Evolutionary conservation across 805 yeast species (phyloP), one percentile per base, ranked within the genome.

Genomic region (Nakazawaea populi): DNA sequence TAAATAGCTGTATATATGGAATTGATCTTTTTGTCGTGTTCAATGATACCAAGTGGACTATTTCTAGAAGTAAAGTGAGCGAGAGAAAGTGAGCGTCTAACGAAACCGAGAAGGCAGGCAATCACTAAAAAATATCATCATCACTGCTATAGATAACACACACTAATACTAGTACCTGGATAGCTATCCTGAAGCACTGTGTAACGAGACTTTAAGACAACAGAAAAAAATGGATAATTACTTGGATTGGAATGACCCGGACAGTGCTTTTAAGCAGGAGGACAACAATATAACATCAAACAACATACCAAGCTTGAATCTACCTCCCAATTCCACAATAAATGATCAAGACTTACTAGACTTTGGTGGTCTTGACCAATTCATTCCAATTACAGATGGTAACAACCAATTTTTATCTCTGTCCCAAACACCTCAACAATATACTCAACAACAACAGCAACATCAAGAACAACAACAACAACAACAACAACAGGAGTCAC

Each of bases 311-410:
- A 47, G 37, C 37, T 31, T 31, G 8, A 37, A 37, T 37, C 11
- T 12, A 10, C 40, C 40, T 4, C 44, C 48, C 4, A 41, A 32
- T 27, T 49, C 52, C 10, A 41, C 49, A 2, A 49, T 49, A 4
- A 49, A 49, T 35, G 52, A 49, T 18, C 46, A 40, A 29, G 52
- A 49, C n/a, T 45, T 49, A n/a, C 32, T 49, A 4, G 52, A 49
- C 12, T 49, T 49, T 28, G 36, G 34, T n/a, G 47, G 47, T 6
- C 31, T 48, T 29, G 51, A 49, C 40, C 45, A 44, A 34, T 44
- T 49, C 30, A 39, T 44, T 4, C 46, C 46, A 24, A 30, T 6
- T 40, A 27, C 9, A 11, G 10, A 8, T 11, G 8, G 27, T 40
- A 27, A 40, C 11, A 9, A 32, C 35, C 35, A 32, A 32, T 11